Evolutionary conservation across 73 alveolate genomes (phyloP), one percentile per base, ranked within the genome.

Genomic region (Symbiodinium natans): DNA sequence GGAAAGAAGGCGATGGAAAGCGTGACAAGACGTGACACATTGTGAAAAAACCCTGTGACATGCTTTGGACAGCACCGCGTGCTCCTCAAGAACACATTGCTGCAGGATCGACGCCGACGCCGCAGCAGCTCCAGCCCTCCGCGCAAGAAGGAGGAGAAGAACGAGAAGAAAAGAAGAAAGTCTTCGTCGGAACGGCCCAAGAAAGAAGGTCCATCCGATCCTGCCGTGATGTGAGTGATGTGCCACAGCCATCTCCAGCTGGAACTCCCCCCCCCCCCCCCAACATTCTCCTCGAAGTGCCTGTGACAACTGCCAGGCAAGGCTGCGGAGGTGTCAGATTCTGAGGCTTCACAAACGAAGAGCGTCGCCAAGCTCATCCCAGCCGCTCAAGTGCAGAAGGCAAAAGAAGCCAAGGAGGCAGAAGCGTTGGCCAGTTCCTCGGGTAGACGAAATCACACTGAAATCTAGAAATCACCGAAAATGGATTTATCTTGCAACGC

Each of bases 101-200:
- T 25, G 74, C 41, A 63, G 80, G 80, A 63, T 11, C 80, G 80
- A 1, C 80, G 80, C 0, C 80, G 80, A 36, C 80, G 80, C 80
- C 80, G 80, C 36, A 63, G 80, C 1, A 63, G 80, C 80, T 27
- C 38, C 80, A 63, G 80, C 80, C 80, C 80, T 63, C 36, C 36
- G 80, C 33, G 36, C 33, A 41, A 39, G 86, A 42, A 56, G 77
- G 41, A 39, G 71, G 77, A 39, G 86, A 88, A 39, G 74, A 63
- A 19, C 23, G 41, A 29, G 71, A 88, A 27, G 95, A 88, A 52
- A 52, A 33, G 85, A 23, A 63, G 95, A 19, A 77, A 86, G 59
- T 86, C 93, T 40, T 86, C 93, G 83, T 86, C 93, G 0, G 71
- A 52, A 8, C 71, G 71, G 71, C 71, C 71, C 71, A 52, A 52